Evolutionary conservation across 352 stramenopile genomes (phyloP), one percentile per base, ranked within the genome.

Genomic region (Pythium dissotocum): DNA sequence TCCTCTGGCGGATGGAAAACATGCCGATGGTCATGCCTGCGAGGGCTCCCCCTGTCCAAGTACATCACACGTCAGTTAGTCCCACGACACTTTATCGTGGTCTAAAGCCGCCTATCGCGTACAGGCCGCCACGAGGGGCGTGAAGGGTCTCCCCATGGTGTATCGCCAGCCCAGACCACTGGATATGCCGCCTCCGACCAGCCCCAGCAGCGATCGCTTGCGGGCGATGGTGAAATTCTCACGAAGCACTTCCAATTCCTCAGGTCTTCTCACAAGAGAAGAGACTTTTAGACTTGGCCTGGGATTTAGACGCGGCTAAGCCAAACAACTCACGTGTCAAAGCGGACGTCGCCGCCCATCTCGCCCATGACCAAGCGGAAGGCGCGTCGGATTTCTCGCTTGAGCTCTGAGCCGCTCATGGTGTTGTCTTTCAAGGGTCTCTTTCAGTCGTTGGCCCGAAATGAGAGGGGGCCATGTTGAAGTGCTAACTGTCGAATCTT

Each of bases 21-120:
- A 78, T 74, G 4, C 76, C 76, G 32, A 79, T 67, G 12, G 66
- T 71, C 70, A 78, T 76, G 0, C 75, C 75, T 3, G 66, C 53
- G 28, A 82, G 44, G 9, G 65, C 75, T 4, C 75, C 75, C 59
- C 62, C 75, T 82, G 35, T 48, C 9, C 36, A 53, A 51, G 10
- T 1, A 51, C 32, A 61, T 9, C n/a, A 26, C 8, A n/a, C 28
- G 4, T 38, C 4, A 2, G 13, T n/a, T 49, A 49, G 40, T 24
- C 40, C 18, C 21, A 57, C 33, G 35, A 18, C 28, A 14, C 46
- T 10, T 26, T 26, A 13, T 13, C 10, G 8, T 9, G 18, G n/a
- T 53, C 33, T 30, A 30, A 30, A 30, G 2, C 28, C 28, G 7
- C 2, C 14, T 4, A 53, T 10, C 13, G 53, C 66, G 13, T 49